Evolutionary conservation across 495 filamentous ascomycete species (phyloP), one percentile per base, ranked within the genome.

Genomic region (Xylaria acuta): DNA sequence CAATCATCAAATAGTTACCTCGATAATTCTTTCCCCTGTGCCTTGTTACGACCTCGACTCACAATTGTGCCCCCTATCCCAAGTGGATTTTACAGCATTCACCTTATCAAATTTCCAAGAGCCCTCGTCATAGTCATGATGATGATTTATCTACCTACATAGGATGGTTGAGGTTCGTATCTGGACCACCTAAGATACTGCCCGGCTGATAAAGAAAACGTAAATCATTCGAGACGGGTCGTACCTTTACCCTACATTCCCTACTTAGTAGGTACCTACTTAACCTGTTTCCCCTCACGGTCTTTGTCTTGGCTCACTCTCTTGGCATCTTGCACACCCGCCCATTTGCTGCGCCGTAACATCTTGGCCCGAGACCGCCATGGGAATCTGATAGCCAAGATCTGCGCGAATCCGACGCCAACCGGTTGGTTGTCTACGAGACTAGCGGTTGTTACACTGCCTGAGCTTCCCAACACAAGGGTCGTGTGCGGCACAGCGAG

Each of bases 321-420:
- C 58, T 60, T 60, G 58, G 58, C 34, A 14, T 36, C 20, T n/a
- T 27, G 34, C 58, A 60, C 58, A 60, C 20, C 34, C 22, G 34
- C 25, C 30, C 59, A 25, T 25, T 64, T 18, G 22, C 36, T n/a
- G 38, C 38, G n/a, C 60, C 36, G 43, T 18, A 5, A 30, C 36
- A 38, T 60, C 58, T 64, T 64, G 60, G 60, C 59, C 32, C 14
- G 22, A 43, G 22, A 27, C 22, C 3, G 16, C 60, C 60, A 43
- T 27, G n/a, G 22, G 36, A 64, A 30, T 25, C n/a, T 30, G 22
- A 30, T 20, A 43, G 36, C 60, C 38, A 40, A 60, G 60, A 64
- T 18, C 30, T 64, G 34, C 38, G 12, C 38, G n/a, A 40, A 63
- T 63, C 59, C 59, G 59, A 63, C 59, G 30, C 59, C 59, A 63